Evolutionary conservation across 306 rosid genomes (phyloP), one percentile per base, ranked within the genome.

Genomic region (Carpinus viminea): DNA sequence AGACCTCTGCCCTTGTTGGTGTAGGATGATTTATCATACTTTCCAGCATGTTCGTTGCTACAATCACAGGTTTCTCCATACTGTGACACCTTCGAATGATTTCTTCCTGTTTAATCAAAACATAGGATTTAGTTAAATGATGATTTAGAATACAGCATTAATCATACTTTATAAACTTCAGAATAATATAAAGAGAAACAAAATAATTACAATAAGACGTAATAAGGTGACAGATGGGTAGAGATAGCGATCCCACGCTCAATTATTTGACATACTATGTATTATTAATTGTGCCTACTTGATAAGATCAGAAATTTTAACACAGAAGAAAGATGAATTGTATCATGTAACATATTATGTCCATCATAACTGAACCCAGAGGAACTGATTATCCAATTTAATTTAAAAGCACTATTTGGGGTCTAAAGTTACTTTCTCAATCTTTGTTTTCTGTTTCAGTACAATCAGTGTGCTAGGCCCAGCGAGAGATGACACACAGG

Each of bases 41-140:
- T 85, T 95, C 97, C 83, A 95, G 89, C 99, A 95, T 95, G 86
- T 95, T 95, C 74, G 99, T 95, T 46, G 99, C 99, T 73, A 95
- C 98, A 79, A 95, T 95, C 31, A 93, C 98, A 3, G 99, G 98
- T 87, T 95, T 95, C 85, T 89, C 88, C 98, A 95, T 85, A 71
- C 57, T 79, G 38, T 36, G 93, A 68, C 99, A 95, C 83, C 98
- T 90, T 87, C 85, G 80, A 74, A 93, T 91, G 81, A 95, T 95
- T 76, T 93, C 96, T 80, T 88, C 97, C 99, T 95, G 87, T 81
- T 77, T 62, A 77, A 72, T 72, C 77, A 76, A 77, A 78, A 84
- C 66, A 43, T 2, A 6, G 18, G 41, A 83, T 60, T 86, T 54
- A 74, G 46, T 75, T 26, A 51, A 64, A 74, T 68, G 45, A 20